A percentile compares a stretch with the other conserved stretches of the same genome.
Conservation (phyloP, 1,284 basidiomycete species). For the Heterobasidion irregulare region DNA sequence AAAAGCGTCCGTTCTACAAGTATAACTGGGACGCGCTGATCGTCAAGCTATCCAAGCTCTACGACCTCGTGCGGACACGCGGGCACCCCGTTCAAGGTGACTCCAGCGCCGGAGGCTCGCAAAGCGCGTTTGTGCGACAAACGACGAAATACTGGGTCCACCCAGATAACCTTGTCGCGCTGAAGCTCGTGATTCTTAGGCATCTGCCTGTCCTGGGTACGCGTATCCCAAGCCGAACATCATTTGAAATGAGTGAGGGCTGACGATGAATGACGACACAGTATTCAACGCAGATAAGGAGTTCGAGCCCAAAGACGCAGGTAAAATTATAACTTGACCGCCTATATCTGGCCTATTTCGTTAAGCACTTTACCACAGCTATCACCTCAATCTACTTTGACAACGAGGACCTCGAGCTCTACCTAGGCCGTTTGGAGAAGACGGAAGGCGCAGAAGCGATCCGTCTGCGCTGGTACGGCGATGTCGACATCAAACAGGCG, state of each 20-base stretch:
- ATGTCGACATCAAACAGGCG: conserved; percentile 70
- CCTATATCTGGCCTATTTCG: background rate
- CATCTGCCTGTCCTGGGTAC: conserved; percentile 88
- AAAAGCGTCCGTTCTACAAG: conserved; percentile 95
- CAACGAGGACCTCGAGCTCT: conserved; percentile 95
- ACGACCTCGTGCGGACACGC: conserved; percentile 92
- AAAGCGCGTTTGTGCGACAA: conserved; percentile 95
- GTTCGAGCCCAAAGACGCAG: conserved; percentile 84
- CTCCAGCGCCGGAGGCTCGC: conserved; percentile 87
- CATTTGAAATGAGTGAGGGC: background rate
- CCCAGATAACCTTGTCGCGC: conserved; percentile 90
- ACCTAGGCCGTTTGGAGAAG: conserved; percentile 95
- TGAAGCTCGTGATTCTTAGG: conserved; percentile 91
- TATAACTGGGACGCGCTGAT: conserved; percentile 91
- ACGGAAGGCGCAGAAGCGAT: conserved; percentile 98
- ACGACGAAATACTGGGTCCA: conserved; percentile 99
- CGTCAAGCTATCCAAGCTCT: conserved; percentile 93
- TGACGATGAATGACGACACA: conserved; percentile 19
- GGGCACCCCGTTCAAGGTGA: conserved; percentile 94
- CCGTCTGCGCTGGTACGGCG: conserved; percentile 97
- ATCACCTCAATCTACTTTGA: conserved; percentile 91
- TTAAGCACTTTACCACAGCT: conserved; percentile 28
- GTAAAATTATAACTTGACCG: conserved; percentile 26
- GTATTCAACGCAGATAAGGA: conserved; percentile 97
- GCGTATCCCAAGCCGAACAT: conserved; percentile 11